Percentiles rank a stretch among this genome's conserved stretches.
phyloP scores from a whole-genome alignment of 2,329 filamentous ascomycete species.

The Hirsutella thompsonii region DNA sequence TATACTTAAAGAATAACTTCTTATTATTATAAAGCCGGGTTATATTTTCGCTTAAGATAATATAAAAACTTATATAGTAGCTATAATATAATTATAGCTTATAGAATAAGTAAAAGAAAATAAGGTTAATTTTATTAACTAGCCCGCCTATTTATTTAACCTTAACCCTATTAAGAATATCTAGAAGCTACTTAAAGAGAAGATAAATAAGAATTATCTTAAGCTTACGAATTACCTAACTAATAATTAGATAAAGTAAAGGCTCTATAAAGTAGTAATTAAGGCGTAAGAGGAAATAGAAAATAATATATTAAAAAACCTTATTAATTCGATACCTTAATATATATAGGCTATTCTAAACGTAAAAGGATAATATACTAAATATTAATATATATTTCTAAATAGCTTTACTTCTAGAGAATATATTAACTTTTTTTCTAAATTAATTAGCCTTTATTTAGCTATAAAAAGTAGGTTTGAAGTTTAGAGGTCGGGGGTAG shows the following conservation, averaged over 20 bases:
- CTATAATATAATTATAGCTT: background rate
- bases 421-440: background rate
- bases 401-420: background rate
- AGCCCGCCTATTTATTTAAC: constrained; percentile 2
- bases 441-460: too few relatives aligned
- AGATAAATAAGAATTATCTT: constrained; percentile 2
- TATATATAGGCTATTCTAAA: background rate
- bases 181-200: constrained; percentile 6
- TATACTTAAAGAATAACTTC: background rate
- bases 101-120: background rate
- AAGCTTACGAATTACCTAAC: background rate
- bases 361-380: constrained; percentile 2
- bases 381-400: background rate
- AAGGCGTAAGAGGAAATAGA: constrained; percentile 2
- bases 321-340: constrained; percentile 1
- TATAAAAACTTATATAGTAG: background rate
- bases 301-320: constrained; percentile 3
- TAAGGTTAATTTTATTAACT: constrained; percentile 1
- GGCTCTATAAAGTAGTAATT: constrained; percentile 2
- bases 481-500: too few relatives aligned
- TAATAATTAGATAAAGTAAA: background rate
- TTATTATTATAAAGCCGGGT: background rate
- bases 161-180: constrained; percentile 6
- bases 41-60: background rate
- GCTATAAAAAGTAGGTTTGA: too few relatives aligned